phyloP scores from a whole-genome alignment of 1,284 basidiomycete species.

The Megacollybia platyphylla region DNA sequence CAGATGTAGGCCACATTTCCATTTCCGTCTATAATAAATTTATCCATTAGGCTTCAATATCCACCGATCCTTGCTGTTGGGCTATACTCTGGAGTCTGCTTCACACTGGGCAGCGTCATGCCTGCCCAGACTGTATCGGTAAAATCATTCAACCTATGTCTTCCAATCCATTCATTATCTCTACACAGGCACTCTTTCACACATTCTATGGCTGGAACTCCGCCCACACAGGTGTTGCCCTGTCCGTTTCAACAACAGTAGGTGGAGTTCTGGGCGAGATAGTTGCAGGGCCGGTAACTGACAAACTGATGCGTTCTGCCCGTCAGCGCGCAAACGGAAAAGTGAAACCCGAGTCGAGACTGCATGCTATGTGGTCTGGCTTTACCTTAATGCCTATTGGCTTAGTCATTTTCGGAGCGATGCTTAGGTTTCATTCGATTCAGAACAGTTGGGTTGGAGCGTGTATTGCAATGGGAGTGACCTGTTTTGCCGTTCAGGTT shows the following conservation, averaged over 20 bases:
- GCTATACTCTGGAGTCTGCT: constrained; percentile 8
- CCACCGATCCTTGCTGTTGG: constrained; percentile 7
- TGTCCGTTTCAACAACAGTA: constrained; percentile 9
- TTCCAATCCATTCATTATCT: too few relatives aligned
- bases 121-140: constrained; percentile 10
- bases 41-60: constrained; percentile 6
- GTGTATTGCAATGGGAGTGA: constrained; percentile 9
- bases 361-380: constrained; percentile 10
- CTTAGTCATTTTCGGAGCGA: constrained; percentile 9
- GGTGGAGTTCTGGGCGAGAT: constrained; percentile 10
- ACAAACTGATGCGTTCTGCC: not conserved
- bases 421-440: constrained; percentile 7
- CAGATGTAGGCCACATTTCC: not conserved
- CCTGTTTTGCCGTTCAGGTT: constrained; percentile 3
- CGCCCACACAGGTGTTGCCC: constrained; percentile 8
- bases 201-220: constrained; percentile 8
- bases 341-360: not conserved
- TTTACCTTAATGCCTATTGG: constrained; percentile 8
- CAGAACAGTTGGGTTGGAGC: constrained; percentile 8
- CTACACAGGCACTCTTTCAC: constrained; percentile 4
- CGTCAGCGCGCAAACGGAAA: not conserved
- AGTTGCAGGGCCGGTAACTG: constrained; percentile 9
- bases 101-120: constrained; percentile 10
- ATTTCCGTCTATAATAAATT: not conserved
- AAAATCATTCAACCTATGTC: not conserved